Evolutionary conservation across 805 yeast species (phyloP), one percentile per base, ranked within the genome.

Genomic region (Jamesozyma jinghongensis): DNA sequence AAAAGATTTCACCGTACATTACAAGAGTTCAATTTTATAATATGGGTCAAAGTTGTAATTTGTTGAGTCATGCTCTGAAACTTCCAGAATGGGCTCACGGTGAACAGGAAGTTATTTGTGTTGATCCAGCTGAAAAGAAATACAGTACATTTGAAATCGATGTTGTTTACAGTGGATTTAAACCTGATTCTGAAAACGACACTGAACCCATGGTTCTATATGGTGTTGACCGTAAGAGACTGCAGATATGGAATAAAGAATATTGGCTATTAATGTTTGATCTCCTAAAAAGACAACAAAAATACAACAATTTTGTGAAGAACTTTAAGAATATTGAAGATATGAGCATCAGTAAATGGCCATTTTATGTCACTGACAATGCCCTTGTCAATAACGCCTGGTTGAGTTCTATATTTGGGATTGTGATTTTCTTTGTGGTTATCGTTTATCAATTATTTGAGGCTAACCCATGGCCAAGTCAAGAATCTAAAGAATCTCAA

Each of bases 51-150:
- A 69, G 72, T 25, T 92, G 98, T 62, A 67, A 69, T 16, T 61
- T 92, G 41, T 62, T 86, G 51, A 77, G 87, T n/a, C 94, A 88
- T 56, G 74, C 73, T 34, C 71, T 71, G 17, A 74, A 70, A 54
- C 67, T 92, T 32, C 96, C 96, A n/a, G 71, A 70, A 7, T 84
- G 94, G 94, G 97, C 84, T 1, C 74, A 72, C 51, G 71, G 70
- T 44, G 96, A 87, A 59, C 85, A 82, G 62, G 98, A 92, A 67
- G 94, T 90, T 10, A 65, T 86, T 32, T 92, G 98, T 60, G 73
- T 86, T 40, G 80, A 79, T 38, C 75, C 75, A 20, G 92, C 97
- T 12, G 38, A 32, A 22, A 20, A 26, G 14, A 32, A 32, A n/a
- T 31, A 19, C 5, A 38, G 42, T 32, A 12, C 28, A 12, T 43